Percentiles rank a stretch among this genome's conserved stretches.
These are phyloP conservation scores for Phytophthora rubi DNA, from an alignment of 352 stramenopile genomes.

Conservation along the genomic window DNA sequence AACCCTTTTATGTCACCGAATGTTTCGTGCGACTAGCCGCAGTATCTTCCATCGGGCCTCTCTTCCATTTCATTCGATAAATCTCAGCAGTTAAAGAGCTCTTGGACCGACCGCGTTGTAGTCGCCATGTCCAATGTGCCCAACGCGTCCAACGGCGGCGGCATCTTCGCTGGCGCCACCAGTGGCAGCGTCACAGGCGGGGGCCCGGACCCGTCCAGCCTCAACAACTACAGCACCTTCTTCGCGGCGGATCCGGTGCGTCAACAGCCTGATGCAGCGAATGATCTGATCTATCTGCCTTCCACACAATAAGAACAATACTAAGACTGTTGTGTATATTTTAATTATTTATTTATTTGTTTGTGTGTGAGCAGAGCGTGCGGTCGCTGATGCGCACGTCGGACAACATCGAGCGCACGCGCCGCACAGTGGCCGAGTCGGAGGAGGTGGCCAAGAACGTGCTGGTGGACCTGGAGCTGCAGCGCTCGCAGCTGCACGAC, in stretches of 20 bases:
- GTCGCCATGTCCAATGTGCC: slow-evolving; percentile 43
- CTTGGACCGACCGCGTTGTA: background rate
- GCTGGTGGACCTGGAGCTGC: slow-evolving; percentile 79
- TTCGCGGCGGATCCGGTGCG: slow-evolving; percentile 57
- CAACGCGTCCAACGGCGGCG: slow-evolving; percentile 12
- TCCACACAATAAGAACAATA: background rate
- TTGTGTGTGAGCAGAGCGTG: slow-evolving; percentile 45
- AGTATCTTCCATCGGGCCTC: slow-evolving; percentile 18
- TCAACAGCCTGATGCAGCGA: background rate
- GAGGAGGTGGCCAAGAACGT: slow-evolving; percentile 76
- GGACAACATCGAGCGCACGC: slow-evolving; percentile 76
- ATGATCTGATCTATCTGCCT: background rate
- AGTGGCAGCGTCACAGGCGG: slow-evolving; percentile 33
- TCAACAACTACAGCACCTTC: slow-evolving; percentile 84
- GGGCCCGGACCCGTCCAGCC: slow-evolving; percentile 32
- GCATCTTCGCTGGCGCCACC: slow-evolving; percentile 39
- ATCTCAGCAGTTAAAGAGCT: slow-evolving; percentile 21
- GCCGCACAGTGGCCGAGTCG: slow-evolving; percentile 65
- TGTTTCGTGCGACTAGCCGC: slow-evolving; percentile 4
- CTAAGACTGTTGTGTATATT: background rate
- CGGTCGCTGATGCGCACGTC: slow-evolving; percentile 72
- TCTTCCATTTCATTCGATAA: slow-evolving; percentile 22
- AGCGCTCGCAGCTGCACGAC: slow-evolving; percentile 80
- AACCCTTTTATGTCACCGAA: background rate
- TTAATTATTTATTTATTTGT: background rate